phyloP scores from a whole-genome alignment of 1,284 basidiomycete species.

The Farysia itapuensis region DNA sequence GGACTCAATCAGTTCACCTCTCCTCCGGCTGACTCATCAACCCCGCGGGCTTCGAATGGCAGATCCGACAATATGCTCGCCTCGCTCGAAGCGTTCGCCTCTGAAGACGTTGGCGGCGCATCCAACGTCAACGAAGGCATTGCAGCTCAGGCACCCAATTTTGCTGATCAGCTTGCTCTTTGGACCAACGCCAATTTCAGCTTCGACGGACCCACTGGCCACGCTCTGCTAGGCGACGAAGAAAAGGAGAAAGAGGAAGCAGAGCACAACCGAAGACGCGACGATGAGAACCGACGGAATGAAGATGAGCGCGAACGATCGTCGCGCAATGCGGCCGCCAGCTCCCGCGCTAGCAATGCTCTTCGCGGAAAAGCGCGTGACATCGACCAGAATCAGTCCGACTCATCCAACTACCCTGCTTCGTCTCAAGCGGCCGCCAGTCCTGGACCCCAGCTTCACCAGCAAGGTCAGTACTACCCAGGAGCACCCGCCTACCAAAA shows the following conservation, averaged over 20 bases:
- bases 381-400: slow-evolving; percentile 7
- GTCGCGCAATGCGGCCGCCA: slow-evolving; percentile 35
- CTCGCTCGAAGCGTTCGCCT: slow-evolving; percentile 35
- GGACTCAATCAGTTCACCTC: slow-evolving; percentile 52
- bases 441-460: slow-evolving; percentile 8
- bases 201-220: slow-evolving; percentile 58
- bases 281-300: slow-evolving; percentile 39
- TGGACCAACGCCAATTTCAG: slow-evolving; percentile 60
- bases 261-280: slow-evolving; percentile 39
- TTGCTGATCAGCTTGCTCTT: slow-evolving; percentile 57
- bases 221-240: slow-evolving; percentile 56
- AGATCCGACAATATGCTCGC: slow-evolving; percentile 38
- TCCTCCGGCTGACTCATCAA: slow-evolving; percentile 19
- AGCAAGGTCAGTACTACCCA: slow-evolving; percentile 17
- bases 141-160: slow-evolving; percentile 34
- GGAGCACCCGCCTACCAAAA: slow-evolving; percentile 21
- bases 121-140: slow-evolving; percentile 18
- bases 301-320: slow-evolving; percentile 39
- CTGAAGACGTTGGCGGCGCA: slow-evolving; percentile 22
- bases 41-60: slow-evolving; percentile 12
- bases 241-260: slow-evolving; percentile 56
- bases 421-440: slow-evolving; percentile 15
- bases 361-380: slow-evolving; percentile 36
- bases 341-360: slow-evolving; percentile 31
- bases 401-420: slow-evolving; percentile 7